Evolutionary conservation across 768 basidiomycete genomes (phyloP).

Genomic region (Candolleomyces aberdarensis): DNA sequence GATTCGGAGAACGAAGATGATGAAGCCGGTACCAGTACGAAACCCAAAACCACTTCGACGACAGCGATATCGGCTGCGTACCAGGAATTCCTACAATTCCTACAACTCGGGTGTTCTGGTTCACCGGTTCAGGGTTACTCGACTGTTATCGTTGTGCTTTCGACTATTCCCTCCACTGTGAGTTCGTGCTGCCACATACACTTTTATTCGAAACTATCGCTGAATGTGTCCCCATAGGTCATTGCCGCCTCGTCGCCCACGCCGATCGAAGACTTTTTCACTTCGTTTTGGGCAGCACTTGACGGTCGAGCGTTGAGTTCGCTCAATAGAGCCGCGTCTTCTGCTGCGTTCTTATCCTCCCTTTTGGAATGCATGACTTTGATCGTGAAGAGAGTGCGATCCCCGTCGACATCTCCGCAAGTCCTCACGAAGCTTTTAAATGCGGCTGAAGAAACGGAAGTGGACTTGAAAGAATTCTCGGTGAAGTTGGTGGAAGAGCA

Average conservation of each 20-base stretch:
- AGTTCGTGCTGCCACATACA: slow-evolving; percentile 16
- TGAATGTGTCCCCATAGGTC: slow-evolving; percentile 17
- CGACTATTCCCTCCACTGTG: slow-evolving; percentile 73
- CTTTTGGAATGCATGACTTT: slow-evolving; percentile 65
- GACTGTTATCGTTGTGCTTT: slow-evolving; percentile 72
- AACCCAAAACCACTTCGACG: not conserved
- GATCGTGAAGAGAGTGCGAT: slow-evolving; percentile 2
- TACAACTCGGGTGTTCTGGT: slow-evolving; percentile 76
- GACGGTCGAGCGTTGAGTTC: slow-evolving; percentile 63
- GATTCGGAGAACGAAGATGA: slow-evolving; percentile 33
- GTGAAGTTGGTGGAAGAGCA: slow-evolving; percentile 41
- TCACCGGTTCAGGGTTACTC: slow-evolving; percentile 81
- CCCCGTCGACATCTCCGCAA: not conserved
- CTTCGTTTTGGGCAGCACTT: slow-evolving; percentile 80
- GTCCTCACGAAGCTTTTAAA: not conserved
- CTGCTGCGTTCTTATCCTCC: slow-evolving; percentile 65
- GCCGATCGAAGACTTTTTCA: slow-evolving; percentile 53
- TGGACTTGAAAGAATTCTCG: not conserved
- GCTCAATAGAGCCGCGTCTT: slow-evolving; percentile 48
- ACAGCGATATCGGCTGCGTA: slow-evolving; percentile 45
- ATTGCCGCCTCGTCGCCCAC: slow-evolving; percentile 22
- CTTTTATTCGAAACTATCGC: not conserved
- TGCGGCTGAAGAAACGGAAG: not conserved
- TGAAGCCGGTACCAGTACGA: slow-evolving; percentile 13
- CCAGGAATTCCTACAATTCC: slow-evolving; percentile 72